These are phyloP conservation scores for Chlamydomonas urium DNA, from an alignment of 139 green algal species.

Conservation along the genomic window DNA sequence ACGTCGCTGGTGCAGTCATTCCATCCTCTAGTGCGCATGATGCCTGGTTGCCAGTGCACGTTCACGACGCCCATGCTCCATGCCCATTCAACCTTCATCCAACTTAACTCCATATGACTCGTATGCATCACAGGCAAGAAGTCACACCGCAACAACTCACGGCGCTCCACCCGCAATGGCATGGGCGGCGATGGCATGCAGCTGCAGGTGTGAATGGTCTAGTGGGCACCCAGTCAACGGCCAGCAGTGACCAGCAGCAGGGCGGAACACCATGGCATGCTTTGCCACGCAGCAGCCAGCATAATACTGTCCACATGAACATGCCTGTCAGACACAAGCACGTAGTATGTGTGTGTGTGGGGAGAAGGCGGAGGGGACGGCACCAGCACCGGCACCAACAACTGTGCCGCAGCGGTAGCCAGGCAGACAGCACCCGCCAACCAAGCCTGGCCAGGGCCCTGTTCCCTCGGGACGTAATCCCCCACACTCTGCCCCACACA, in stretches of 20 bases:
- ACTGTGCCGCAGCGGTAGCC: too few relatives aligned
- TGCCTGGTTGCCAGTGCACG: too few relatives aligned
- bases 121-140: too few relatives aligned
- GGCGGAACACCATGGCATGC: too few relatives aligned
- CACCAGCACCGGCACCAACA: too few relatives aligned
- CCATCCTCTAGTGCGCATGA: too few relatives aligned
- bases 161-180: neutral
- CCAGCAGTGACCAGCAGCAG: too few relatives aligned
- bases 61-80: too few relatives aligned
- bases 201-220: slow-evolving; percentile 9
- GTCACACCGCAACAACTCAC: slow-evolving; percentile 8
- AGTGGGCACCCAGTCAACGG: too few relatives aligned
- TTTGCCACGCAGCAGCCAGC: neutral
- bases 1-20: too few relatives aligned
- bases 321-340: neutral
- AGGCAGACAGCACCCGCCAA: neutral
- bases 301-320: neutral
- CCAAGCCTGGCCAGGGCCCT: neutral
- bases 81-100: too few relatives aligned
- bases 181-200: neutral
- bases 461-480: neutral
- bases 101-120: too few relatives aligned
- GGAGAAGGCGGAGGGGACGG: neutral
- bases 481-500: neutral
- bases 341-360: neutral